A percentile compares a stretch with the other conserved stretches of the same genome.
phyloP scores from a whole-genome alignment of 2,329 filamentous ascomycete genomes.

The Epichloe amarillans region DNA sequence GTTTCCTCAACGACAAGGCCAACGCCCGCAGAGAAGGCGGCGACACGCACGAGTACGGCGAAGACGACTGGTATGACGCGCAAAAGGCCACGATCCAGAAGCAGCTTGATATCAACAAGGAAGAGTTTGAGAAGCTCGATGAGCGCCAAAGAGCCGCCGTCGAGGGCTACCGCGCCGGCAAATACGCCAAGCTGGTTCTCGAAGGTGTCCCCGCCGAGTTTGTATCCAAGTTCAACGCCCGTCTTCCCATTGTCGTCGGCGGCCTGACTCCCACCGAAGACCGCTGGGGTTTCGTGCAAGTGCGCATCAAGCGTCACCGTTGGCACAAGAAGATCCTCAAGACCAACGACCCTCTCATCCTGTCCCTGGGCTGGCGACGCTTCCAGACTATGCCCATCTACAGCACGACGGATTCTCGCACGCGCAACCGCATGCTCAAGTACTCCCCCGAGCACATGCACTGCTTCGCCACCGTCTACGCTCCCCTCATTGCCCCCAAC shows the following conservation, averaged over 20 bases:
- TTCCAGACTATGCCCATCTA: constrained; percentile 91
- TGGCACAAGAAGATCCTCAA: constrained; percentile 99
- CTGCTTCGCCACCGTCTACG: constrained; percentile 92
- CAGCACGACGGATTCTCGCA: constrained; percentile 87
- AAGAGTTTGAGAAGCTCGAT: constrained; percentile 81
- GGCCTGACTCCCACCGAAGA: constrained; percentile 91
- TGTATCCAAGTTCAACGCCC: constrained; percentile 65
- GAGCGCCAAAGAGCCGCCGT: constrained; percentile 69
- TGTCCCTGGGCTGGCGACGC: constrained; percentile 89
- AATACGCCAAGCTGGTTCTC: constrained; percentile 83
- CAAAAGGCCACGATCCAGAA: constrained; percentile 93
- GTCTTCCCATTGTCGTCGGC: constrained; percentile 74
- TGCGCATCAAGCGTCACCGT: constrained; percentile 90
- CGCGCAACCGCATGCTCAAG: constrained; percentile 93
- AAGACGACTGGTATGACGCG: constrained; percentile 97
- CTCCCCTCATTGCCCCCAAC: constrained; percentile 92
- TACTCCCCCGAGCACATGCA: constrained; percentile 99
- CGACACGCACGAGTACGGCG: constrained; percentile 69
- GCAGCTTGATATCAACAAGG: constrained; percentile 91
- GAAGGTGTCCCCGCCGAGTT: constrained; percentile 88
- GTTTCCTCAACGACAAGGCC: constrained; percentile 81
- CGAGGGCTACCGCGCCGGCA: constrained; percentile 83
- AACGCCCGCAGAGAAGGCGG: constrained; percentile 58
- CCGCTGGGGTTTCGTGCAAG: constrained; percentile 87
- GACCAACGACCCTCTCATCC: constrained; percentile 93